Evolutionary conservation across 2,329 filamentous ascomycete species (phyloP), one percentile per base, ranked within the genome.

Genomic region (Ophiosphaerella korrae): DNA sequence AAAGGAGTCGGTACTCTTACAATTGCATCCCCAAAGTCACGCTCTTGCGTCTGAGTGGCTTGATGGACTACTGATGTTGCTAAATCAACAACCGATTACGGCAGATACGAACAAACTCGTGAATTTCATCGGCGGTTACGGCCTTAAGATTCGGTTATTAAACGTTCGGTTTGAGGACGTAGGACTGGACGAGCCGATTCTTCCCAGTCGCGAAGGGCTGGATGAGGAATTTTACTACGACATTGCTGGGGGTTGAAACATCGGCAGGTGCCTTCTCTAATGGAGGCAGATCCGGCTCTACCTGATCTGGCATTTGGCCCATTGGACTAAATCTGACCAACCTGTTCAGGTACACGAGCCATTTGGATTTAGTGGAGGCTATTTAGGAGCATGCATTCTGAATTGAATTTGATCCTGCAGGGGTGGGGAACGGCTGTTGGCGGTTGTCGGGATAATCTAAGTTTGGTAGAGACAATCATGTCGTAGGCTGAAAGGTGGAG

Each of bases 1-100:
- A 57, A 82, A 83, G 60, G 94, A 97, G 72, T 79, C 85, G 43
- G 82, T 89, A 1, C 82, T 97, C 18, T 80, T 99, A 46, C 90
- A 88, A n/a, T 81, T 99, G 45, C 87, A 91, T 72, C 92, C 93
- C 5, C 79, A 86, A 52, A 89, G 86, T 51, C 88, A 94, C 69
- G 90, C 86, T 58, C 78, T 94, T 41, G 94, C 94, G 8, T 95
- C 92, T 0, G 94, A 99, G 75, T 99, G 94, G 94, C 82, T 99
- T 5, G 94, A 99, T 71, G 94, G 94, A 1, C 77, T 99, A 58
- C 81, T 97, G 49, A 96, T 99, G 92, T 80, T 99, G 47, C 82
- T 99, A 21, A 92, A 95, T 68, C 94, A 99, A 74, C 86, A 92
- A 52, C 94, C 94, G 16, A 97, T 99, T 70, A 99, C 94, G n/a